A percentile compares a stretch with the other conserved stretches of the same genome.
Conservation (phyloP, 257 asterid genomes). For the Solanum peruvianum region DNA sequence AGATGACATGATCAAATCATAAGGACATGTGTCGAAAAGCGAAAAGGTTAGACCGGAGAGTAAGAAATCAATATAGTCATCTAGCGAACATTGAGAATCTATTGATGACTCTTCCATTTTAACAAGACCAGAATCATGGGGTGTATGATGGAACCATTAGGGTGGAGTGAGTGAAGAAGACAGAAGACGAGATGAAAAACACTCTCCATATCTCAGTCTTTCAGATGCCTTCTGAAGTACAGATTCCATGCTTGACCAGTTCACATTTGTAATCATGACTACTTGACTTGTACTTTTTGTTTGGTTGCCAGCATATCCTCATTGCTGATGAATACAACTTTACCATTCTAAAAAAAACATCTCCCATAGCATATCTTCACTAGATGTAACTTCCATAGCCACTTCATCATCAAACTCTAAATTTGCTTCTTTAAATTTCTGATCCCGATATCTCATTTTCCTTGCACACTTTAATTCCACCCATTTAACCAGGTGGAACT, state of each 20-base stretch:
- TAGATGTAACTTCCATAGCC: not conserved
- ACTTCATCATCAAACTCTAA: not conserved
- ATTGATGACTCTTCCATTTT: not conserved
- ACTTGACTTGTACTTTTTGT: not conserved
- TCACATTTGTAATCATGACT: not conserved
- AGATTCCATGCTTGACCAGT: not conserved
- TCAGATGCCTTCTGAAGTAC: not conserved
- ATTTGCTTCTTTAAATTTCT: not conserved
- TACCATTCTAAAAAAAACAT: not conserved
- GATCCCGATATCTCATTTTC: not conserved
- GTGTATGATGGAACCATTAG: not conserved
- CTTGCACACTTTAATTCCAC: not conserved
- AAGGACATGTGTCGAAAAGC: not conserved
- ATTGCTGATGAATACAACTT: not conserved
- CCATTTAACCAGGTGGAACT: not conserved
- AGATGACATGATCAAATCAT: not conserved
- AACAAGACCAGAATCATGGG: not conserved
- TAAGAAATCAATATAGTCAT: not conserved
- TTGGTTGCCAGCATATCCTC: not conserved
- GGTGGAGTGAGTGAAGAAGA: not conserved
- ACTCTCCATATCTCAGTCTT: not conserved
- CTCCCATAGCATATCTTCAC: not conserved
- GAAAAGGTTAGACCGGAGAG: not conserved
- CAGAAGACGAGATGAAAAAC: not conserved
- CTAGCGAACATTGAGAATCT: not conserved